phyloP scores from a whole-genome alignment of 2,329 filamentous ascomycete species.

The Pseudogymnoascus verrucosus region DNA sequence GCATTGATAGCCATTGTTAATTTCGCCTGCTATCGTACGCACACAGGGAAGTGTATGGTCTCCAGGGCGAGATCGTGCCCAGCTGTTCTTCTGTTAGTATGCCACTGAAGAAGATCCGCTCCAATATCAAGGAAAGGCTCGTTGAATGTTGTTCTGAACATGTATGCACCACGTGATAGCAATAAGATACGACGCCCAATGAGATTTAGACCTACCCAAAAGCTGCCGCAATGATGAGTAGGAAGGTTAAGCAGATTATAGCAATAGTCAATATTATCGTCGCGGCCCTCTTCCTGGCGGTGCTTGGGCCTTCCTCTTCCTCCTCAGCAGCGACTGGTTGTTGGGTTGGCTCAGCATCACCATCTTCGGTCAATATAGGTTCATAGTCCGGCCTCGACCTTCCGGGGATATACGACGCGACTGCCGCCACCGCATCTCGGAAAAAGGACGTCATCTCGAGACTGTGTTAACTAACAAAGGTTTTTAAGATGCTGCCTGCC shows the following conservation, averaged over 20 bases:
- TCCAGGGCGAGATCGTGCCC: background rate
- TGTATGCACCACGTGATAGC: background rate
- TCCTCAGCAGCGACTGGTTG: background rate
- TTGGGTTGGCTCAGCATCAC: background rate
- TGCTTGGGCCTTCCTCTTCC: background rate
- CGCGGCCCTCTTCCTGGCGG: background rate
- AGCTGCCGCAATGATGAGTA: background rate
- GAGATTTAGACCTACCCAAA: background rate
- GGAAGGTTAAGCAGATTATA: background rate
- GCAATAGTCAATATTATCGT: background rate
- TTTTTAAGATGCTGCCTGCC: background rate
- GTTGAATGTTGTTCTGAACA: background rate
- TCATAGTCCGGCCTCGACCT: background rate
- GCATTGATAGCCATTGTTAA: slow-evolving; percentile 26
- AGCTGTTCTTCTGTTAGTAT: background rate
- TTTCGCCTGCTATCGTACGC: background rate
- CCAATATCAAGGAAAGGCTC: background rate
- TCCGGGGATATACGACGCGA: background rate
- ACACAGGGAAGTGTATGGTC: background rate
- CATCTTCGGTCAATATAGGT: background rate
- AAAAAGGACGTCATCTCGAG: background rate
- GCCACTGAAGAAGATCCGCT: background rate
- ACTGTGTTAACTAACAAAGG: background rate
- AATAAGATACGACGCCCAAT: background rate
- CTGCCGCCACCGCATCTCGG: background rate